These are phyloP conservation scores for Hymenoscyphus linearis DNA, from an alignment of 2,329 filamentous ascomycete species.

Conservation along the genomic window DNA sequence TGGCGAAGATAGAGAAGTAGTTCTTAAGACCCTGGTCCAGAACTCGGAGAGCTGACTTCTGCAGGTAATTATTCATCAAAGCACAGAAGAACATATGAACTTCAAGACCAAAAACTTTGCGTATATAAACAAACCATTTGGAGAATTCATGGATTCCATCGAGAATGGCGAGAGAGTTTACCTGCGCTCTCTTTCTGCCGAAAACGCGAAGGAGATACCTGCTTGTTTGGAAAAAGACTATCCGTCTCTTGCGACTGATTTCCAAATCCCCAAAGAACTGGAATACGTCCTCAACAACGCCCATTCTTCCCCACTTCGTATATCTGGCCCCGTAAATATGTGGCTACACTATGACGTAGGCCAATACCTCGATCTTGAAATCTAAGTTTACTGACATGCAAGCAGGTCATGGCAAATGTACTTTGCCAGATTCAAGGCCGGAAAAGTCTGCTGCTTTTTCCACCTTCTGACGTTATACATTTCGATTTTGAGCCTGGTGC, in stretches of 20 bases:
- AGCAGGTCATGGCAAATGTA: constrained; percentile 77
- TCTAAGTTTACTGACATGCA: constrained; percentile 14
- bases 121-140: constrained; percentile 65
- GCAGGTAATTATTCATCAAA: constrained; percentile 70
- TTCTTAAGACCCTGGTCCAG: constrained; percentile 5
- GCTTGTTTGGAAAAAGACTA: constrained; percentile 70
- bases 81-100: constrained; percentile 62
- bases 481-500: constrained; percentile 70
- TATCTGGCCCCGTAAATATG: constrained; percentile 76
- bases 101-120: constrained; percentile 80
- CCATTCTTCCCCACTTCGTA: constrained; percentile 74
- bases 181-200: constrained; percentile 68
- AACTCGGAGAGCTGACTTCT: constrained; percentile 7
- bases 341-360: constrained; percentile 45
- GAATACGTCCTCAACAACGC: constrained; percentile 51
- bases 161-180: constrained; percentile 61
- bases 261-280: constrained; percentile 60
- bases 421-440: constrained; percentile 72
- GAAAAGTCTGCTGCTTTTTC: constrained; percentile 72
- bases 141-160: constrained; percentile 58
- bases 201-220: constrained; percentile 62
- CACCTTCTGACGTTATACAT: constrained; percentile 65
- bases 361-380: not conserved
- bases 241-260: constrained; percentile 62
- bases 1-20: constrained; percentile 56